Conservation (phyloP, 2,329 filamentous ascomycete genomes). For the Beauveria caledonica region DNA sequence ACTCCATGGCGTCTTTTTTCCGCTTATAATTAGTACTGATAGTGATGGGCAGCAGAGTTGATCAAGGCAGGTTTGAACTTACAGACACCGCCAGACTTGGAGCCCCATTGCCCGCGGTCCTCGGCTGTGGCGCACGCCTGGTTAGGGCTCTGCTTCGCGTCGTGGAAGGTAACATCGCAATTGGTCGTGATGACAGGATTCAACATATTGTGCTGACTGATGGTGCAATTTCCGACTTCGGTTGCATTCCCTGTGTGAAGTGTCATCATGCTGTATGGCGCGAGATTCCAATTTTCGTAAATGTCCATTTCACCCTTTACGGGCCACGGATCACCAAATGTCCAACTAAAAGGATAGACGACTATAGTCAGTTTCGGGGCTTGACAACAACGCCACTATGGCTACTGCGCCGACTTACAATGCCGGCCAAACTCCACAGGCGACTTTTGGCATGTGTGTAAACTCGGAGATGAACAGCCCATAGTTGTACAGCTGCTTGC, state of each 20-base stretch:
- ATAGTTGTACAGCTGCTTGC: conserved; percentile 49
- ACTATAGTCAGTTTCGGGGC: neutral
- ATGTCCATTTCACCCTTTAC: conserved; percentile 55
- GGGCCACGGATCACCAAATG: conserved; percentile 46
- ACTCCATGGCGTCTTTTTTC: conserved; percentile 31
- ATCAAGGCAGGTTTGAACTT: neutral
- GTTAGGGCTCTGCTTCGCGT: neutral
- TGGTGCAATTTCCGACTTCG: conserved; percentile 26
- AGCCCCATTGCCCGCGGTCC: neutral
- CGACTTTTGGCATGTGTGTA: conserved; percentile 54
- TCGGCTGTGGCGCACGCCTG: neutral
- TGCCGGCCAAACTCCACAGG: conserved; percentile 64
- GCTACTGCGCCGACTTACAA: conserved; percentile 31
- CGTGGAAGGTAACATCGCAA: neutral
- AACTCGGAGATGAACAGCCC: conserved; percentile 63
- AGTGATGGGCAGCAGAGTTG: neutral
- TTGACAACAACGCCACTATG: too few species aligned
- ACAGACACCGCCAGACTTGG: neutral
- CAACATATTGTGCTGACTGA: neutral
- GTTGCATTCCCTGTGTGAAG: conserved; percentile 40
- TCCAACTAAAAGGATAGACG: conserved; percentile 17
- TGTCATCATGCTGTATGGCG: conserved; percentile 44
- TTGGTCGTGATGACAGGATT: neutral
- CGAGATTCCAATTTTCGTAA: conserved; percentile 54
- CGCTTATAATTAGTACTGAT: conserved; percentile 15